These are phyloP conservation scores for Mayamaea pseudoterrestris DNA, from an alignment of 108 stramenopile species.

Conservation along the genomic window DNA sequence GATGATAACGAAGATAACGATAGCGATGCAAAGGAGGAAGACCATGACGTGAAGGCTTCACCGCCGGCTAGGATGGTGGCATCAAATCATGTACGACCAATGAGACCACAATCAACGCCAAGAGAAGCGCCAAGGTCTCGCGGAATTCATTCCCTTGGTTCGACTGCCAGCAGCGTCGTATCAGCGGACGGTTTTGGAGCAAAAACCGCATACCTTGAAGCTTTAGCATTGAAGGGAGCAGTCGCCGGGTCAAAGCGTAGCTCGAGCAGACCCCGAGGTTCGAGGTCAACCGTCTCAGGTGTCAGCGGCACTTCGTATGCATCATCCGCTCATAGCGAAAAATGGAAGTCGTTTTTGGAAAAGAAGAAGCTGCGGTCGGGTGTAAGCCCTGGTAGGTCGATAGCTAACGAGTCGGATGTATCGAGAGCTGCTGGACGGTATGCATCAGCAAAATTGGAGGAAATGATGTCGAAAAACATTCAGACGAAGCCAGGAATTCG, in stretches of 20 bases:
- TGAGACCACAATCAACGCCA: slow-evolving; percentile 3
- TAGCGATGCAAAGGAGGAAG: too few species aligned
- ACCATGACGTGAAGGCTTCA: too few species aligned
- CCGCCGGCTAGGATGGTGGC: slow-evolving; percentile 9
- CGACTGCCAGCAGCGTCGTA: slow-evolving; percentile 18
- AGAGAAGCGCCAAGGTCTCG: not conserved
- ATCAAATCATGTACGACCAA: slow-evolving; percentile 1
- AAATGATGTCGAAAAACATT: slow-evolving; percentile 20
- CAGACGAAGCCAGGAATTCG: not conserved
- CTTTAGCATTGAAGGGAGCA: slow-evolving; percentile 52
- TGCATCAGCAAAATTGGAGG: slow-evolving; percentile 49
- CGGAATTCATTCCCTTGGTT: slow-evolving; percentile 5
- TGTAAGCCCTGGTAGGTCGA: slow-evolving; percentile 7
- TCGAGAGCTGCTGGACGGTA: slow-evolving; percentile 44
- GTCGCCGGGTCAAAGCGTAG: slow-evolving; percentile 21
- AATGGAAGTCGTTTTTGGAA: slow-evolving; percentile 20
- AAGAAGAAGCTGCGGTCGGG: slow-evolving; percentile 19
- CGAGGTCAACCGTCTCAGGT: slow-evolving; percentile 4
- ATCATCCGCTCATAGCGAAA: slow-evolving; percentile 9
- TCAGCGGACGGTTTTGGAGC: slow-evolving; percentile 41
- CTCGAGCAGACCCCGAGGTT: slow-evolving; percentile 9
- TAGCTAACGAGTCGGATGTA: slow-evolving; percentile 10
- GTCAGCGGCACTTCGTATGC: slow-evolving; percentile 3
- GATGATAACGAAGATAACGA: too few species aligned
- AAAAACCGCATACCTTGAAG: slow-evolving; percentile 59